Conservation (phyloP, 257 asterid species). For the Ligustrum vulgare region DNA sequence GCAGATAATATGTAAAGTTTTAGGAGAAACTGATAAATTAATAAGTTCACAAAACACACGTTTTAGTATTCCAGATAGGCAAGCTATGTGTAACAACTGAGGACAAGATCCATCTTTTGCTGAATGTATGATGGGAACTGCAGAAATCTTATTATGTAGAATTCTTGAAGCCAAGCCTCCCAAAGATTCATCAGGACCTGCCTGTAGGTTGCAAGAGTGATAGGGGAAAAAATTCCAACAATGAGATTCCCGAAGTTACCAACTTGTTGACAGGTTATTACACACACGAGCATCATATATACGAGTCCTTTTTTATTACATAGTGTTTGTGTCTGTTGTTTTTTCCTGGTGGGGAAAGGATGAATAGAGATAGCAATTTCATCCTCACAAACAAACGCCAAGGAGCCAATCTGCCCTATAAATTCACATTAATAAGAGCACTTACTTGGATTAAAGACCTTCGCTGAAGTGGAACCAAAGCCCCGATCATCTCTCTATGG, state of each 20-base stretch:
- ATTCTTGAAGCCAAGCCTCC: slow-evolving; percentile 53
- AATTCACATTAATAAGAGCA: slow-evolving; percentile 2
- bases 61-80: slow-evolving; percentile 58
- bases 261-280: neutral
- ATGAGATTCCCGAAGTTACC: neutral
- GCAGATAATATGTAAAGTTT: neutral
- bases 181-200: slow-evolving; percentile 68
- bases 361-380: neutral
- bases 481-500: slow-evolving; percentile 30
- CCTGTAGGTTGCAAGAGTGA: slow-evolving; percentile 40
- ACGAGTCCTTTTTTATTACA: neutral
- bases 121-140: slow-evolving; percentile 55
- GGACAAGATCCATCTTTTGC: slow-evolving; percentile 47
- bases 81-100: slow-evolving; percentile 47
- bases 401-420: slow-evolving; percentile 12
- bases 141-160: slow-evolving; percentile 54
- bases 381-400: neutral
- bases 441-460: slow-evolving; percentile 62
- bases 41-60: slow-evolving; percentile 32
- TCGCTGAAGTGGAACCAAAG: slow-evolving; percentile 35
- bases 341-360: neutral
- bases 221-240: neutral
- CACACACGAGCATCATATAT: neutral
- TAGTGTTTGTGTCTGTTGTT: neutral
- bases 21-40: neutral